Percentiles rank a stretch among this genome's conserved stretches.
Conservation (phyloP, 2,329 filamentous ascomycete species). For the Trichoderma citrinoviride region DNA sequence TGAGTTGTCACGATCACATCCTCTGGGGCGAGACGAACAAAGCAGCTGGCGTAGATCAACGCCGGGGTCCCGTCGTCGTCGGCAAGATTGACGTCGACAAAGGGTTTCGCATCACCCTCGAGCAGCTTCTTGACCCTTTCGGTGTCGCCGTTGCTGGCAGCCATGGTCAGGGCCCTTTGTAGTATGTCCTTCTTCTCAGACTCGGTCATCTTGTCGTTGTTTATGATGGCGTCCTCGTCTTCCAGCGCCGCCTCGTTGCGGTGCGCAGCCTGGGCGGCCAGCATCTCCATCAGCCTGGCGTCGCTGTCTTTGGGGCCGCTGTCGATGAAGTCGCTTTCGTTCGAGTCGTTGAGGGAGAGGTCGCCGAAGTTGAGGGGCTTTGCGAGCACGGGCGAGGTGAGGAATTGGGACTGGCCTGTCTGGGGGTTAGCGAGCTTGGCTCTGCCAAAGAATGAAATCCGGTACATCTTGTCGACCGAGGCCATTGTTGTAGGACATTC, state of each 20-base stretch:
- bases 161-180: slow-evolving; percentile 89
- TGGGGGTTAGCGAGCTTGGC: slow-evolving; percentile 27
- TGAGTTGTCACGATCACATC: not conserved
- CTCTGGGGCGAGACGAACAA: slow-evolving; percentile 55
- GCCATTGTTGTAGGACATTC: not conserved
- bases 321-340: slow-evolving; percentile 61
- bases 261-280: slow-evolving; percentile 85
- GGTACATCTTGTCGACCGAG: too few relatives aligned
- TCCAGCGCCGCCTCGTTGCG: slow-evolving; percentile 69
- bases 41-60: slow-evolving; percentile 95
- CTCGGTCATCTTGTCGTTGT: slow-evolving; percentile 69
- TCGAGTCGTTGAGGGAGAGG: slow-evolving; percentile 76
- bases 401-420: slow-evolving; percentile 89
- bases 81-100: slow-evolving; percentile 79
- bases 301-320: slow-evolving; percentile 71
- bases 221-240: slow-evolving; percentile 76
- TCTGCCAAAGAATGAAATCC: not conserved
- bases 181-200: slow-evolving; percentile 76
- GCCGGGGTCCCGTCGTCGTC: slow-evolving; percentile 97
- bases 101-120: slow-evolving; percentile 67
- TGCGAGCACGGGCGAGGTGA: slow-evolving; percentile 80
- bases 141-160: slow-evolving; percentile 92
- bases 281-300: slow-evolving; percentile 87
- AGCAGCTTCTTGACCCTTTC: slow-evolving; percentile 76
- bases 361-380: slow-evolving; percentile 80